Base-by-base conservation (phyloP, 257 asterid genomes). In the Echium plantagineum region DNA sequence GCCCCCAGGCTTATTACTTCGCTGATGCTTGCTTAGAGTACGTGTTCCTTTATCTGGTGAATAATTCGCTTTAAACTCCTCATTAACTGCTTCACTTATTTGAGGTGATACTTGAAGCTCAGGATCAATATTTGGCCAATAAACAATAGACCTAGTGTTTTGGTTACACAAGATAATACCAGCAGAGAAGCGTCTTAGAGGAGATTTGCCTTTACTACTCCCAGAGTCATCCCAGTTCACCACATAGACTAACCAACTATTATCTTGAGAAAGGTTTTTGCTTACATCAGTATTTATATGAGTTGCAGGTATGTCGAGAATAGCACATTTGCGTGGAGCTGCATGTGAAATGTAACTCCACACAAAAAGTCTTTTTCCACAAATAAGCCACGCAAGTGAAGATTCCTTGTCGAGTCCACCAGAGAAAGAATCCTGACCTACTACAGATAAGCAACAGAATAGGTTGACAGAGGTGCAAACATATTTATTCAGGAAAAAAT, bases 381-480 rank as follows among this genome's bases (percentile, higher is more conserved):
- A 81, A 15, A 90, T 75, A 65, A 85, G 71, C 98, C 98, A 90
- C 15, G 94, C 91, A 57, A 87, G 77, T 58, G 83, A 80, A 63
- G 94, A 74, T 61, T 74, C 89, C 77, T 83, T 78, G 78, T 90
- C 95, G 84, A 90, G 76, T 74, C 98, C 96, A 63, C 98, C 98
- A 60, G 86, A 81, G 64, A 78, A 63, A 66, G 68, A 73, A 21
- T 77, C 66, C 72, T 78, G 87, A 72, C 80, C 98, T 87, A 80
- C 78, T 58, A 74, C 68, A 65, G 24, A 64, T 64, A 63, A 57
- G 38, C 63, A 51, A 66, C 13, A 60, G 22, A 28, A 61, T 42
- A 55, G 32, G 13, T 66, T 35, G 35, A 42, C 18, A 69, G 38
- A 10, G 5, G 19, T 22, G 49, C 51, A 24, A 47, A 52, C 46